A percentile compares a stretch with the other conserved stretches of the same genome.
Conservation (phyloP, 2,329 filamentous ascomycete species). For the Onygena corvina region DNA sequence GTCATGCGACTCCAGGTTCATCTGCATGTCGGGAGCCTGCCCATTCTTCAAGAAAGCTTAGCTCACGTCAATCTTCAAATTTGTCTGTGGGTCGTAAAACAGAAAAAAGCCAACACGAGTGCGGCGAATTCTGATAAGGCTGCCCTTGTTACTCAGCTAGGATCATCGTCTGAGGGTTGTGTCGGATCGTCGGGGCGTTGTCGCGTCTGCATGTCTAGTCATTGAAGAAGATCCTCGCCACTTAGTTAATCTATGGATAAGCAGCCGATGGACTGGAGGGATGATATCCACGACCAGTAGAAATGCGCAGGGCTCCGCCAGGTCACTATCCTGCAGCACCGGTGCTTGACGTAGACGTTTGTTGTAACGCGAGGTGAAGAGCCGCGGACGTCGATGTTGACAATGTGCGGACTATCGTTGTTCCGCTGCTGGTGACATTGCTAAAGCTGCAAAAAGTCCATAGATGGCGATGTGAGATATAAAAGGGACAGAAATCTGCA, state of each 20-base stretch:
- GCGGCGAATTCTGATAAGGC: not conserved
- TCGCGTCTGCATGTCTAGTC: not conserved
- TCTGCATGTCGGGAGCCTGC: not conserved
- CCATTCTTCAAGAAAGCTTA: slow-evolving; percentile 1
- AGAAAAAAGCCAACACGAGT: not conserved
- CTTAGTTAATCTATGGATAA: too few relatives aligned
- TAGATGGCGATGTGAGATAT: not conserved
- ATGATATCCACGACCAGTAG: too few relatives aligned
- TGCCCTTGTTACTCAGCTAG: not conserved
- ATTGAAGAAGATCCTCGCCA: too few relatives aligned
- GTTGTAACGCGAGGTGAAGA: too few relatives aligned
- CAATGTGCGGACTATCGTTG: not conserved
- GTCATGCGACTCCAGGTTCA: not conserved
- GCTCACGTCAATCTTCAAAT: not conserved
- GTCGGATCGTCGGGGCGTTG: not conserved
- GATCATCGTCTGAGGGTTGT: not conserved
- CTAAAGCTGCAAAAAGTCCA: too few relatives aligned
- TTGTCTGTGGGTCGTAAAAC: not conserved
- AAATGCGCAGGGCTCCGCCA: too few relatives aligned
- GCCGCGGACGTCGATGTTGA: too few relatives aligned
- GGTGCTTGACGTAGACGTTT: too few relatives aligned
- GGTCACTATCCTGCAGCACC: too few relatives aligned
- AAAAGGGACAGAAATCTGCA: not conserved
- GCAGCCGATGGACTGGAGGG: too few relatives aligned
- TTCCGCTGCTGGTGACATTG: not conserved